Evolutionary conservation across 768 basidiomycete genomes (phyloP).

Genomic region (Kondoa malvinella): DNA sequence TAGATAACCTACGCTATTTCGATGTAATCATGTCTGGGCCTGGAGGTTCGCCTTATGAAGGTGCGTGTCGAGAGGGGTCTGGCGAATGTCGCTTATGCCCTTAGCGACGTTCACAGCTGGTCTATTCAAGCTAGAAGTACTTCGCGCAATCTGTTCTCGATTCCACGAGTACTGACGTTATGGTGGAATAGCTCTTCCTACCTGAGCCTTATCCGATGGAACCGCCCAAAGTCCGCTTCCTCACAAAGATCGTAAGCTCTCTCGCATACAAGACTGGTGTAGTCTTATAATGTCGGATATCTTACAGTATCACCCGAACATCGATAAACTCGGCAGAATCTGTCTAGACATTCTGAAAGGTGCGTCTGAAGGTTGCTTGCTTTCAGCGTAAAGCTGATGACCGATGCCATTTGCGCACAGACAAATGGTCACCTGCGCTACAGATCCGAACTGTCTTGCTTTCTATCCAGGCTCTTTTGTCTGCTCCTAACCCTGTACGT

Average conservation of each 20-base stretch:
- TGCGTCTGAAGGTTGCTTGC: conserved; percentile 29
- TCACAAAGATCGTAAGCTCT: conserved; percentile 49
- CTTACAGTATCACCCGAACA: conserved; percentile 73
- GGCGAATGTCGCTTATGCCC: not conserved
- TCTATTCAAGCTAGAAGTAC: conserved; percentile 69
- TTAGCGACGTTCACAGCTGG: conserved; percentile 34
- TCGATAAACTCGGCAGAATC: conserved; percentile 88
- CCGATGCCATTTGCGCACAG: conserved; percentile 35
- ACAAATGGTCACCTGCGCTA: conserved; percentile 98
- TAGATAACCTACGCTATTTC: conserved; percentile 90
- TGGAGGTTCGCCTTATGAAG: conserved; percentile 76
- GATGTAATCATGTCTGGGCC: conserved; percentile 95
- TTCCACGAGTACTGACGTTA: not conserved
- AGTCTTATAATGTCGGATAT: conserved; percentile 36
- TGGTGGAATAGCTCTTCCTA: conserved; percentile 46
- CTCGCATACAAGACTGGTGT: no score
- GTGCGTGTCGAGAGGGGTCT: conserved; percentile 28
- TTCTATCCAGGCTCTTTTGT: conserved; percentile 89
- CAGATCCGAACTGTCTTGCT: conserved; percentile 96
- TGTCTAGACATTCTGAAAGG: conserved; percentile 97
- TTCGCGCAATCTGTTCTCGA: conserved; percentile 6
- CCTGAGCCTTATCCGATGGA: conserved; percentile 99
- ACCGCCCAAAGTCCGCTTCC: conserved; percentile 91
- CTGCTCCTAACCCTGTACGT: conserved; percentile 70
- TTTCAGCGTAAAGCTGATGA: not conserved